phyloP scores from a whole-genome alignment of 495 filamentous ascomycete species.

The Podospora conica region DNA sequence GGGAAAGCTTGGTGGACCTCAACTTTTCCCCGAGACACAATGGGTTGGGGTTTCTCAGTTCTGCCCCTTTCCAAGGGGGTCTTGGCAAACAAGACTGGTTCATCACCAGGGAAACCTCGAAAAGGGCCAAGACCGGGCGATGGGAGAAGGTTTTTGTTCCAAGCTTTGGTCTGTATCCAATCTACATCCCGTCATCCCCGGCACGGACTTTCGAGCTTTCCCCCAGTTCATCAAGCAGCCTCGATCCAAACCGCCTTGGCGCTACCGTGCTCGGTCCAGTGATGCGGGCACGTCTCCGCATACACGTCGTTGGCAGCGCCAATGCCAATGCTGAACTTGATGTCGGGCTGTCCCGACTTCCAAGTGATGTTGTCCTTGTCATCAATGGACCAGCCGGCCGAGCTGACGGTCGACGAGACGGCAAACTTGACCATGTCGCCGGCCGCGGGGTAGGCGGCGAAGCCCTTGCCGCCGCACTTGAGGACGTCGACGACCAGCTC shows the following conservation, averaged over 20 bases:
- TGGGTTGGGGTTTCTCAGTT: not conserved
- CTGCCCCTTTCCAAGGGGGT: not conserved
- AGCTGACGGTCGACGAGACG: not conserved
- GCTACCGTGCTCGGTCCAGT: slow-evolving; percentile 13
- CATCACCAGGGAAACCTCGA: not conserved
- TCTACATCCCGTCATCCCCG: no score
- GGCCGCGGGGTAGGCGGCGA: slow-evolving; percentile 4
- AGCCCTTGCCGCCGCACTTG: slow-evolving; percentile 21
- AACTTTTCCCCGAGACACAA: not conserved
- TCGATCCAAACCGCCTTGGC: slow-evolving; percentile 16
- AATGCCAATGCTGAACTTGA: slow-evolving; percentile 20
- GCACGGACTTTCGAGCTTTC: no score
- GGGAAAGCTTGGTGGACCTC: not conserved
- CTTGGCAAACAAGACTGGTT: not conserved
- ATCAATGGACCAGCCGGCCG: slow-evolving; percentile 19
- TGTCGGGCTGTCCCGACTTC: slow-evolving; percentile 10
- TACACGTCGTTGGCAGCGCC: slow-evolving; percentile 6
- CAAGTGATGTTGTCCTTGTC: slow-evolving; percentile 16
- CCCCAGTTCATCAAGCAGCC: not conserved
- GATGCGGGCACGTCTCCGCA: slow-evolving; percentile 22
- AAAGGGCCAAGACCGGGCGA: no score
- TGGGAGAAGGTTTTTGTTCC: no score
- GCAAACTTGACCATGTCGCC: slow-evolving; percentile 20
- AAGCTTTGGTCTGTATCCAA: no score
- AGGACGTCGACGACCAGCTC: slow-evolving; percentile 16